Percentiles rank a stretch among this genome's conserved stretches.
These are phyloP conservation scores for Microdochium bolleyi DNA, from an alignment of 2,329 filamentous ascomycete genomes.

Conservation along the genomic window DNA sequence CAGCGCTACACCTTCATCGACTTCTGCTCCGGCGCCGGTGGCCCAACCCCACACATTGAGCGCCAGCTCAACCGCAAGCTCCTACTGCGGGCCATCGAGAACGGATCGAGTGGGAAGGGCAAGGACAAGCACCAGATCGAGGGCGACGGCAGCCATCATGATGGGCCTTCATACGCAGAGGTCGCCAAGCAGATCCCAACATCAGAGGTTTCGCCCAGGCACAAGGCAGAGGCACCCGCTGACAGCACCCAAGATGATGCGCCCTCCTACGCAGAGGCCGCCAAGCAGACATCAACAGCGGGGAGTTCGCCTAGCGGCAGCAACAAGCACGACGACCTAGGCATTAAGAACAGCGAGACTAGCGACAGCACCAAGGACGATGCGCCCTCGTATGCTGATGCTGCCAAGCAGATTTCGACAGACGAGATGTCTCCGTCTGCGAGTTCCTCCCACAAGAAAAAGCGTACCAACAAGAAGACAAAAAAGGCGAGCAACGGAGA, in stretches of 20 bases:
- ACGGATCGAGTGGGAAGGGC: conserved; percentile 2
- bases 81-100: conserved; percentile 6
- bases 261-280: conserved; percentile 13
- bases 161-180: not conserved
- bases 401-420: conserved; percentile 5
- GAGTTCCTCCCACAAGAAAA: too few species aligned
- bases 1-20: conserved; percentile 59
- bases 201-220: not conserved
- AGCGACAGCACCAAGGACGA: too few species aligned
- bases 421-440: not conserved
- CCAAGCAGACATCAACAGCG: conserved; percentile 2
- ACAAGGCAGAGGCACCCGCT: not conserved
- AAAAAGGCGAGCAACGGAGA: not conserved
- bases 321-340: too few species aligned
- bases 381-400: conserved; percentile 13
- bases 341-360: too few species aligned
- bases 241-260: conserved; percentile 4
- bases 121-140: not conserved
- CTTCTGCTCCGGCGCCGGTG: conserved; percentile 69
- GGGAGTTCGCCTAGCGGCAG: not conserved
- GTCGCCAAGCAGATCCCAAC: not conserved
- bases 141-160: not conserved
- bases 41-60: conserved; percentile 60
- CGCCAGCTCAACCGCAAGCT: conserved; percentile 43
- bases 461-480: not conserved